Evolutionary conservation across 2,329 filamentous ascomycete species (phyloP), one percentile per base, ranked within the genome.

Genomic region (Alternaria triticina): DNA sequence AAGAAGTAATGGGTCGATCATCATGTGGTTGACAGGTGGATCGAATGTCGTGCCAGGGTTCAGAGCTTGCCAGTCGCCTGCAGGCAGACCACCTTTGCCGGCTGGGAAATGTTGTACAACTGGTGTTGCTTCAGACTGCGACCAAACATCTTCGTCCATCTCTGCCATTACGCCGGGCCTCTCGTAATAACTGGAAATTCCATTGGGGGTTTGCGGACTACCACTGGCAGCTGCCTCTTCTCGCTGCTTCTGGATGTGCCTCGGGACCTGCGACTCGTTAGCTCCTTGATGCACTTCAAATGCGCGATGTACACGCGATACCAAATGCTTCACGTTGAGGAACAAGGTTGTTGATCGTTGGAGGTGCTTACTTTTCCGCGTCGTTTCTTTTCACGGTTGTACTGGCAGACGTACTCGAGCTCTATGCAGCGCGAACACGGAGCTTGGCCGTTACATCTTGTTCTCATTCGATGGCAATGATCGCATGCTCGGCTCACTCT

Each of bases 401-500:
- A 97, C 82, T 97, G 93, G 83, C 94, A 97, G 46, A 90, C 89
- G 70, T 97, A 85, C 28, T 91, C 91, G 72, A 96, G 95, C 49
- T 67, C 51, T 75, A 94, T 90, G 80, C 94, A 97, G 80, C 97
- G 93, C 54, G 93, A 93, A 78, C 94, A 97, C 56, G 94, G 94
- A 67, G 92, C 88, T 79, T 96, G 92, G 54, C 94, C 94, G 79
- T 97, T 94, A 77, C 94, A 97, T 82, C 97, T 97, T 33, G 94
- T 97, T 71, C 94, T 87, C 71, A 97, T 86, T 80, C 97, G 94
- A 79, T 97, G 97, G 82, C 94, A 97, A 81, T 97, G 94, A 80
- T 97, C 94, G 82, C 94, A 97, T 15, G 94, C 94, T 73, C 94
- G 88, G 82, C 93, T 97, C 75, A 97, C 97, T 76, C 94, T 88